These are phyloP conservation scores for Nissolia schottii DNA, from an alignment of 306 rosid genomes.

Conservation along the genomic window DNA sequence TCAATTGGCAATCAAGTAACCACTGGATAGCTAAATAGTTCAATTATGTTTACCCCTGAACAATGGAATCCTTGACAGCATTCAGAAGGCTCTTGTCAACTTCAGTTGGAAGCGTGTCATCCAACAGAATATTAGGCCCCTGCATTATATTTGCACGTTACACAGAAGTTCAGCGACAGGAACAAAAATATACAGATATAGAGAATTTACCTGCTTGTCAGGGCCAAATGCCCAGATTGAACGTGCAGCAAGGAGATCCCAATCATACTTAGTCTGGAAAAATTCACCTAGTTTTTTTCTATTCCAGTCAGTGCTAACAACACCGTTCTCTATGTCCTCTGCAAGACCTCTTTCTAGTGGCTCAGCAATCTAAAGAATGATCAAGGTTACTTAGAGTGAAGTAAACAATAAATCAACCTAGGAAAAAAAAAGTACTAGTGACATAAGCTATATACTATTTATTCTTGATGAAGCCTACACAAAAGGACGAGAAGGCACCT, in stretches of 20 bases:
- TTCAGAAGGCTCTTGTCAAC: conserved; percentile 82
- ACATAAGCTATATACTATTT: neutral
- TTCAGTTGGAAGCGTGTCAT: conserved; percentile 92
- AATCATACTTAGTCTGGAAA: conserved; percentile 88
- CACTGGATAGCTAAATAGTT: neutral
- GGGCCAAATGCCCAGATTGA: conserved; percentile 99
- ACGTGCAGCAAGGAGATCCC: conserved; percentile 98
- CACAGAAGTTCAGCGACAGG: neutral
- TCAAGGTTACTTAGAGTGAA: neutral
- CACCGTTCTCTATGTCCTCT: conserved; percentile 93
- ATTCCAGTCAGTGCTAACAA: conserved; percentile 93
- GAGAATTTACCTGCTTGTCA: conserved; percentile 75
- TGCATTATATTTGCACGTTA: conserved; percentile 32
- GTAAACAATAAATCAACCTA: neutral
- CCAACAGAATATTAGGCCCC: conserved; percentile 96
- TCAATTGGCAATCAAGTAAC: conserved; percentile 3
- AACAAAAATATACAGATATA: neutral
- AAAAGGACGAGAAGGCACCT: conserved; percentile 17
- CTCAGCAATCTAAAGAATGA: conserved; percentile 72
- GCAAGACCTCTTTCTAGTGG: conserved; percentile 98
- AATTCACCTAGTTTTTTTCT: conserved; percentile 87
- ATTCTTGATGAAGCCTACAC: neutral
- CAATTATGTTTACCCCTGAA: conserved; percentile 77
- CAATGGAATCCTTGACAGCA: conserved; percentile 94
- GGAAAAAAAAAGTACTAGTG: neutral